Evolutionary conservation across 1,139 yeast species (phyloP).

Genomic region (Arxiozyma telluris): DNA sequence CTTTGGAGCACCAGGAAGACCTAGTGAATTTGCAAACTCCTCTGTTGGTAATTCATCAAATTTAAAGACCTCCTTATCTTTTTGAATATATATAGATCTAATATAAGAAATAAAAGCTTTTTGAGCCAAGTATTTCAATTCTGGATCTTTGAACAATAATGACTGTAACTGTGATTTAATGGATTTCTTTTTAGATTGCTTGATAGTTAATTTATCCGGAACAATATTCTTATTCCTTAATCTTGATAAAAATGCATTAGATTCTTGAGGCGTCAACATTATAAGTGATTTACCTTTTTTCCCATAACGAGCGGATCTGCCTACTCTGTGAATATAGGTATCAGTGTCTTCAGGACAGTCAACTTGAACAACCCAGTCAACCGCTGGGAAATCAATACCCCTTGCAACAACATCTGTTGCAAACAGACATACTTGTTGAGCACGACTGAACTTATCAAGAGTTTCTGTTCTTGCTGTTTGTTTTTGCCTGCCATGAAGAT

Average conservation of each 20-base stretch:
- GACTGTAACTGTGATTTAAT: slow-evolving; percentile 82
- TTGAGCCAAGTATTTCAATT: slow-evolving; percentile 85
- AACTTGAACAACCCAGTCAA: slow-evolving; percentile 94
- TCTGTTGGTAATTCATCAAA: slow-evolving; percentile 72
- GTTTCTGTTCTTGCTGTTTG: slow-evolving; percentile 90
- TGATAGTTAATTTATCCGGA: slow-evolving; percentile 63
- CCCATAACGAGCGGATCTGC: slow-evolving; percentile 92
- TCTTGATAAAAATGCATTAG: slow-evolving; percentile 62
- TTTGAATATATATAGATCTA: slow-evolving; percentile 75
- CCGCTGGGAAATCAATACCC: slow-evolving; percentile 94
- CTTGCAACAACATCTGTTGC: slow-evolving; percentile 97
- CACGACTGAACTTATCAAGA: slow-evolving; percentile 72
- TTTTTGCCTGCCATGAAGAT: slow-evolving; percentile 90
- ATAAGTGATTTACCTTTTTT: slow-evolving; percentile 78
- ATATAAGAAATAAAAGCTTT: slow-evolving; percentile 90
- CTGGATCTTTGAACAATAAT: slow-evolving; percentile 84
- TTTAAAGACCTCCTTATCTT: slow-evolving; percentile 77
- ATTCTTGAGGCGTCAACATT: slow-evolving; percentile 78
- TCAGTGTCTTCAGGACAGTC: slow-evolving; percentile 96
- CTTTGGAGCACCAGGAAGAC: slow-evolving; percentile 94
- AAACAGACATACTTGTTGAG: slow-evolving; percentile 80
- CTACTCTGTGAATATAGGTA: slow-evolving; percentile 93
- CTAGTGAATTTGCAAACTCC: slow-evolving; percentile 76
- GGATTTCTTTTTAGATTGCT: slow-evolving; percentile 66
- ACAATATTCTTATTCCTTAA: slow-evolving; percentile 57